A percentile compares a stretch with the other conserved stretches of the same genome.
phyloP scores from a whole-genome alignment of 495 filamentous ascomycete species.

The Penicillium coprophilum region DNA sequence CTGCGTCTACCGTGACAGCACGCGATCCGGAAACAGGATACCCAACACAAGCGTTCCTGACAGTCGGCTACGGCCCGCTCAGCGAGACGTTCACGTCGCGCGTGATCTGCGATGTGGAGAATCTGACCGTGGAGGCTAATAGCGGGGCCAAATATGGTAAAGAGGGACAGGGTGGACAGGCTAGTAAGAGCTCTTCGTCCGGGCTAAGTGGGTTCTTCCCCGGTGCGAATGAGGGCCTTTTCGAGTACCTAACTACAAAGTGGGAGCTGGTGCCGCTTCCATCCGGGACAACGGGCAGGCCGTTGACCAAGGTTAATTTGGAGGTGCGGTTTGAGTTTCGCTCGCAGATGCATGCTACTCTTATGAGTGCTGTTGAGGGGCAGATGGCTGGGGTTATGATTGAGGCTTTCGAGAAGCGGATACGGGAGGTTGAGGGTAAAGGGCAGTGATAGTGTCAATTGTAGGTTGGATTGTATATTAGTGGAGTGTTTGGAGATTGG shows the following conservation, averaged over 20 bases:
- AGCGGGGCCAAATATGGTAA: constrained; percentile 55
- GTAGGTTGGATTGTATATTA: constrained; percentile 4
- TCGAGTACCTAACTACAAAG: constrained; percentile 71
- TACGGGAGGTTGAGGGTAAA: constrained; percentile 52
- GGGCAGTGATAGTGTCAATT: constrained; percentile 8
- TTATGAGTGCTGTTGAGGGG: constrained; percentile 77
- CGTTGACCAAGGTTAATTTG: constrained; percentile 69
- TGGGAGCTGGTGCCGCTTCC: constrained; percentile 65
- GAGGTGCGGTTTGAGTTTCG: constrained; percentile 76
- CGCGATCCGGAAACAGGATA: constrained; percentile 53
- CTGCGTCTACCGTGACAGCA: constrained; percentile 65
- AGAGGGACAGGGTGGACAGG: constrained; percentile 3
- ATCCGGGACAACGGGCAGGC: constrained; percentile 21
- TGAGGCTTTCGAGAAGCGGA: constrained; percentile 85
- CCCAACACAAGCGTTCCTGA: constrained; percentile 75
- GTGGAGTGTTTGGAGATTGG: background rate
- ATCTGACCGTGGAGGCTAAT: constrained; percentile 69
- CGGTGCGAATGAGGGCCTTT: constrained; percentile 55
- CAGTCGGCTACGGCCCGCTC: constrained; percentile 78
- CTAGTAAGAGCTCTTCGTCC: constrained; percentile 1
- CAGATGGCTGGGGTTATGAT: constrained; percentile 87
- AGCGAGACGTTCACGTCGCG: constrained; percentile 76
- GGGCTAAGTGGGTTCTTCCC: constrained; percentile 35
- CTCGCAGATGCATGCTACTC: constrained; percentile 76
- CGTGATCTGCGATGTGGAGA: constrained; percentile 68